Conservation (phyloP, 148 eudicot species). For the Rheum nobile region DNA sequence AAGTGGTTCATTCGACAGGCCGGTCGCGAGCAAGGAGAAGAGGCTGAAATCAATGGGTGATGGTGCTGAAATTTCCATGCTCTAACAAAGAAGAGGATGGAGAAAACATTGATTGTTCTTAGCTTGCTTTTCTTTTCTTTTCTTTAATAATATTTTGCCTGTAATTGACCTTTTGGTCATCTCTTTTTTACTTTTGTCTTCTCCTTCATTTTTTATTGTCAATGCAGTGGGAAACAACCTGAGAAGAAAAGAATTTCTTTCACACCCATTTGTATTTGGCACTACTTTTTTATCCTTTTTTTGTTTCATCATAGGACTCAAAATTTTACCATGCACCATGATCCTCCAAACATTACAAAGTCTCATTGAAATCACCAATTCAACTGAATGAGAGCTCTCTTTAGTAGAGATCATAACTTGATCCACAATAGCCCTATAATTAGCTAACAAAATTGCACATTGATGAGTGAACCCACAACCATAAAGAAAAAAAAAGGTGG, state of each 20-base stretch:
- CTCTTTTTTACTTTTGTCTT: slow-evolving; percentile 1
- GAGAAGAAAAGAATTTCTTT: background rate
- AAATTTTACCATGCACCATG: background rate
- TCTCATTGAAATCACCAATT: background rate
- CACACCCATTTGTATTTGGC: background rate
- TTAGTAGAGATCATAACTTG: background rate
- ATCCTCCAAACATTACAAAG: background rate
- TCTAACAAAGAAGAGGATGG: background rate
- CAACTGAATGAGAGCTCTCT: background rate
- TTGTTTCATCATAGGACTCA: background rate
- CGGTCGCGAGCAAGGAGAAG: slow-evolving; percentile 16
- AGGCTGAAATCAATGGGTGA: background rate
- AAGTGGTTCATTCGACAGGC: slow-evolving; percentile 13
- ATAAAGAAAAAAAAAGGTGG: background rate
- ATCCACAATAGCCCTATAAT: background rate
- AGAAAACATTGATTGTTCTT: background rate
- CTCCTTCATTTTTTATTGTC: slow-evolving; percentile 10
- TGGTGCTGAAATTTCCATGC: background rate
- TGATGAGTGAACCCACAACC: background rate
- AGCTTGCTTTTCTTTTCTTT: background rate
- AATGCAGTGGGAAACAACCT: slow-evolving; percentile 15
- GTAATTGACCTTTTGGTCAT: background rate
- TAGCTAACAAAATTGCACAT: background rate
- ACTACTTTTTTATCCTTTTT: background rate
- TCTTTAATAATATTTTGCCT: background rate